Evolutionary conservation across 805 yeast species (phyloP), one percentile per base, ranked within the genome.

Genomic region (Candida yuanshanica): DNA sequence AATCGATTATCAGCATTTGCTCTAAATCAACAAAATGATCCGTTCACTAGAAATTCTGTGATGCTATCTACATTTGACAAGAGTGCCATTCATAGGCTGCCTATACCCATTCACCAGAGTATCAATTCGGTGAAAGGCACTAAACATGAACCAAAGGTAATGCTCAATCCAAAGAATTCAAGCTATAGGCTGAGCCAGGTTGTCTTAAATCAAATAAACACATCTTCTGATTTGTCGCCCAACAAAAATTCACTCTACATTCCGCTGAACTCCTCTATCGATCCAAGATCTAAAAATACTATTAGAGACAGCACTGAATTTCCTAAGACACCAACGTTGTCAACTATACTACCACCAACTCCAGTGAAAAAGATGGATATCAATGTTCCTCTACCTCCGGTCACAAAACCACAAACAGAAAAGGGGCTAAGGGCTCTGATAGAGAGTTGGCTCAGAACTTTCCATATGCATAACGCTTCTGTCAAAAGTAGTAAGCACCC

Each of bases 281-380:
- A 42, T 11, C 35, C 49, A 20, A 36, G 36, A 10, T 39, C 49
- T 11, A 43, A 47, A 31, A 56, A 51, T 24, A 42, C 50, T 2
- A 47, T 56, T 29, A 41, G 56, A 17, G 52, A 52, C n/a, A 44
- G 48, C 11, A 44, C 63, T 2, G 62, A 60, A 52, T 81, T 48
- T 56, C 86, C 79, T 29, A 59, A 43, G 56, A 72, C 46, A 54
- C 79, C 55, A 51, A 68, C 52, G 60, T 72, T 49, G 35, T 59
- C 50, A 47, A 59, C 53, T 25, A 68, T 83, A 12, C 60, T 77
- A 7, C 88, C 90, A 3, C 76, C 81, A 4, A 81, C 89, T 1
- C 90, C 87, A 0, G 78, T 77, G 8, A 81, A 74, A 54, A 79
- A 75, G 47, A 72, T 79, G 71, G 81, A 75, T 26, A 47, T 69